These are phyloP conservation scores for Sporisorium graminicola DNA, from an alignment of 1,284 basidiomycete genomes.

Conservation along the genomic window DNA sequence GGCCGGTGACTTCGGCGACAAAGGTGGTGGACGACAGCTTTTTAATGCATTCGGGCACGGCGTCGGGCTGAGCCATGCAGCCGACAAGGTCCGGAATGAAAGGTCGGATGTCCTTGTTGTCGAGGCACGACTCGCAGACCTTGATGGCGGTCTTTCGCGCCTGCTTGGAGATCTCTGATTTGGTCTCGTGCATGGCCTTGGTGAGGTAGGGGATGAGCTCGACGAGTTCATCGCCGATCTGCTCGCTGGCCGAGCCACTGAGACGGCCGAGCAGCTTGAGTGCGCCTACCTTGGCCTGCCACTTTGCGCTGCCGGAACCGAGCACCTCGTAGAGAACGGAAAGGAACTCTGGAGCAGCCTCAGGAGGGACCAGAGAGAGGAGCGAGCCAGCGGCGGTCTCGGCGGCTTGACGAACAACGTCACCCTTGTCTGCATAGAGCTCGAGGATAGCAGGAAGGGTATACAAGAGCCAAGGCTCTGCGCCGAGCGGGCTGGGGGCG, in stretches of 20 bases:
- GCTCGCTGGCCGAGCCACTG: constrained; percentile 78
- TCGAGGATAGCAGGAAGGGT: constrained; percentile 85
- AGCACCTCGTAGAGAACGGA: constrained; percentile 80
- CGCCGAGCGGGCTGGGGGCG: constrained; percentile 76
- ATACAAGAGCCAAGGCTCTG: constrained; percentile 84
- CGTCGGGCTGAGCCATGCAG: constrained; percentile 84
- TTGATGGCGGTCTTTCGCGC: constrained; percentile 93
- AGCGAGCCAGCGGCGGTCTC: constrained; percentile 85
- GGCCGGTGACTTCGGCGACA: constrained; percentile 95
- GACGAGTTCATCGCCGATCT: constrained; percentile 86
- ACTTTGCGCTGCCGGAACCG: constrained; percentile 81
- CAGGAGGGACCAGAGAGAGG: constrained; percentile 84
- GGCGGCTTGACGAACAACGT: constrained; percentile 87
- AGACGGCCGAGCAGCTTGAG: constrained; percentile 80
- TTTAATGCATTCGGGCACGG: constrained; percentile 93
- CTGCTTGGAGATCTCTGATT: constrained; percentile 88
- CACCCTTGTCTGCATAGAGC: constrained; percentile 92
- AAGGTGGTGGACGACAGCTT: constrained; percentile 93
- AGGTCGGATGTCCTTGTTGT: constrained; percentile 91
- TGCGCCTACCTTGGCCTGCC: constrained; percentile 94
- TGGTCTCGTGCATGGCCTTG: constrained; percentile 95
- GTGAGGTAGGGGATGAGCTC: constrained; percentile 88
- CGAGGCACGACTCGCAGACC: constrained; percentile 87
- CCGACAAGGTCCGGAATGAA: constrained; percentile 90
- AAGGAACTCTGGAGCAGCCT: constrained; percentile 80